Conservation (phyloP, 169 alveolate species). For the Fabrea salina region DNA sequence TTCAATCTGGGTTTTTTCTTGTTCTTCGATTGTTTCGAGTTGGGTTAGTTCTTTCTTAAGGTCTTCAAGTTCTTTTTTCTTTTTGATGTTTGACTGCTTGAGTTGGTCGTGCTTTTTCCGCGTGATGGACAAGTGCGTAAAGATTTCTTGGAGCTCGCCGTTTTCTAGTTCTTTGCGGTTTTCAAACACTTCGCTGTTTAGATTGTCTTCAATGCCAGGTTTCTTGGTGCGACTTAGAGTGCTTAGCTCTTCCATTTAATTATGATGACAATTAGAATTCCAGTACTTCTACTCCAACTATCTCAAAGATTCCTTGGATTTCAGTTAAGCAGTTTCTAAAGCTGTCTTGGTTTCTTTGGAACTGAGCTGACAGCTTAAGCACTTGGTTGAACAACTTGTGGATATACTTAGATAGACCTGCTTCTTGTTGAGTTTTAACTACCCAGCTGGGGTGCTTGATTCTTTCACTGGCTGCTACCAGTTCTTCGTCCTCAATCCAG, state of each 20-base stretch:
- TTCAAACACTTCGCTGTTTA: too few relatives aligned
- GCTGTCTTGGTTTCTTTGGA: background rate
- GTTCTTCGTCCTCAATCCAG: background rate
- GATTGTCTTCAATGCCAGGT: too few relatives aligned
- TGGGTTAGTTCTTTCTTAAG: background rate
- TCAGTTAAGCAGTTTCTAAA: background rate
- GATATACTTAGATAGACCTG: background rate
- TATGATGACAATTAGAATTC: background rate
- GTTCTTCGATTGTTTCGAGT: background rate
- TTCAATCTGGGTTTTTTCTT: background rate
- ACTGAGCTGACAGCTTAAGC: background rate
- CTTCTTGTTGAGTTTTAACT: background rate
- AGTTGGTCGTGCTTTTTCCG: background rate
- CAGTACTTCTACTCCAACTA: constrained; percentile 4
- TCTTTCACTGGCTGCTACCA: background rate
- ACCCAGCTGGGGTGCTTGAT: background rate
- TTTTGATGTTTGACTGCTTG: background rate
- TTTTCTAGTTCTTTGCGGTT: too few relatives aligned
- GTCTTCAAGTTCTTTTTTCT: background rate
- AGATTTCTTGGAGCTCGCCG: background rate
- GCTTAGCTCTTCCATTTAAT: too few relatives aligned
- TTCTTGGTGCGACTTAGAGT: too few relatives aligned
- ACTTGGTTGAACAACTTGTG: background rate
- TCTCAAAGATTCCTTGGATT: background rate
- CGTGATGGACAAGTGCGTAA: background rate